Conservation (phyloP, 2,329 filamentous ascomycete species). For the Colletotrichum lentis region DNA sequence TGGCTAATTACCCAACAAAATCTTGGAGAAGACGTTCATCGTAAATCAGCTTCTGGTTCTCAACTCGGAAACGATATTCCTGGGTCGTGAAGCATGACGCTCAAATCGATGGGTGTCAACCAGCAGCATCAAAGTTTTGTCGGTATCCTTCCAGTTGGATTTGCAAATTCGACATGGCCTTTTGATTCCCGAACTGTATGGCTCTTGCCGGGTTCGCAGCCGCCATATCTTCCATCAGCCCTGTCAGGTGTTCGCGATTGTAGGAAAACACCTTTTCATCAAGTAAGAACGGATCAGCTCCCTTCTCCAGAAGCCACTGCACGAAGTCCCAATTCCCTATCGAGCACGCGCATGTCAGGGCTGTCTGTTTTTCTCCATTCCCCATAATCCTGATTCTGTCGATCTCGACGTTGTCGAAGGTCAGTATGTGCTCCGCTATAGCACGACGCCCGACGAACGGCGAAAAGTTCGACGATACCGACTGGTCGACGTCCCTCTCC, state of each 20-base stretch:
- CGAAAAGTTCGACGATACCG: background rate
- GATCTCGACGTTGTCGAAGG: background rate
- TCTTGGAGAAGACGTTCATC: too few relatives aligned
- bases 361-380: background rate
- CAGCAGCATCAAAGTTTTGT: background rate
- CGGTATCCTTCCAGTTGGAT: background rate
- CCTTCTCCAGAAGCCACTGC: conserved; percentile 10
- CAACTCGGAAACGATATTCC: too few relatives aligned
- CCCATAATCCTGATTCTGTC: background rate
- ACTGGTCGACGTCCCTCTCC: background rate
- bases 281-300: conserved; percentile 3
- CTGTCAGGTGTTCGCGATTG: background rate
- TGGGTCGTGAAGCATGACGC: too few relatives aligned
- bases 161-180: background rate
- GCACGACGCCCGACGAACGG: background rate
- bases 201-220: background rate
- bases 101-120: background rate
- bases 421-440: conserved; percentile 6
- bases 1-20: too few relatives aligned
- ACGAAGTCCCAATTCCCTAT: conserved; percentile 2
- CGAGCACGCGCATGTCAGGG: conserved; percentile 7
- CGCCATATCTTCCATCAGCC: background rate
- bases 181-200: background rate
- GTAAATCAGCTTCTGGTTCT: too few relatives aligned
- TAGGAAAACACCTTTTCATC: background rate